phyloP scores from a whole-genome alignment of 129 eudicot species.

The Tagetes erecta region DNA sequence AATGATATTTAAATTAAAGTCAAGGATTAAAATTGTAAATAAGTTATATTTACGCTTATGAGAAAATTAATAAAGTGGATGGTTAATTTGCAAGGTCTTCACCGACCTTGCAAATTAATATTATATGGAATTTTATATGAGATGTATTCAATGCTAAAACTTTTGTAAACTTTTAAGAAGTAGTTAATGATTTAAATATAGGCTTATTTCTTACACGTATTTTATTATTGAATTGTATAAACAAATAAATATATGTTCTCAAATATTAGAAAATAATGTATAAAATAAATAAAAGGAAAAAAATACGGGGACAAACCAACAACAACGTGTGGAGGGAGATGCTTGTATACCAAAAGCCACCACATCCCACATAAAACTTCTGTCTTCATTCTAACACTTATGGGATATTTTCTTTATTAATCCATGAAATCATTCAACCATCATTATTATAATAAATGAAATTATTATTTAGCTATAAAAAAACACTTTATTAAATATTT shows the following conservation, averaged over 20 bases:
- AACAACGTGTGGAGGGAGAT: constrained; percentile 16
- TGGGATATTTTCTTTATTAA: neutral
- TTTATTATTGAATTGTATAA: no score
- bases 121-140: no score
- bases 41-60: no score
- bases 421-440: neutral
- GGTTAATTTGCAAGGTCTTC: no score
- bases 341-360: constrained; percentile 18
- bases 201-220: no score
- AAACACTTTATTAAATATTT: neutral
- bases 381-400: constrained; percentile 28
- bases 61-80: no score
- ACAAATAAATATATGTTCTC: neutral
- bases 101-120: no score
- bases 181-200: no score
- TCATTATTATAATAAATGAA: neutral
- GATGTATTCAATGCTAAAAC: no score
- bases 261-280: neutral
- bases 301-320: constrained; percentile 18
- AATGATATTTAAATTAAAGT: no score
- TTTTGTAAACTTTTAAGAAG: no score
- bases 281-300: neutral
- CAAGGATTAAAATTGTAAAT: no score
- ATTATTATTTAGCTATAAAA: neutral
- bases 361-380: constrained; percentile 19